Conservation (phyloP, 2,329 filamentous ascomycete species). For the Mariannaea sp. region DNA sequence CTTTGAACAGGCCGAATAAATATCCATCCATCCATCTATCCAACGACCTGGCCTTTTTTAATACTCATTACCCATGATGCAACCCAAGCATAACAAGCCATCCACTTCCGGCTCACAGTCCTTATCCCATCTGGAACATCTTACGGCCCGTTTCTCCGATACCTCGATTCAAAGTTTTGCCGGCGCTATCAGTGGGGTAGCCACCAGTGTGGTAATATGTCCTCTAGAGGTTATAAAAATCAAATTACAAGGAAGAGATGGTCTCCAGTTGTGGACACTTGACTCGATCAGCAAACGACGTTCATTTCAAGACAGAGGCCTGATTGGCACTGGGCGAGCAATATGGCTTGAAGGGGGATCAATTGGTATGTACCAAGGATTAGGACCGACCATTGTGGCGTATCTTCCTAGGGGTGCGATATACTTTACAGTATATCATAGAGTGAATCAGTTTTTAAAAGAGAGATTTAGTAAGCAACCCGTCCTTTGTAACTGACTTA, state of each 20-base stretch:
- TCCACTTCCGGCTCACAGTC: too few species aligned
- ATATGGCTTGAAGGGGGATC: not conserved
- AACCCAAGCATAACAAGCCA: too few species aligned
- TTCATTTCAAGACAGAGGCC: conserved; percentile 2
- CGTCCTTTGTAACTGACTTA: not conserved
- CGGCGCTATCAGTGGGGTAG: not conserved
- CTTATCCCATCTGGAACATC: not conserved
- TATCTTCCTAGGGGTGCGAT: not conserved
- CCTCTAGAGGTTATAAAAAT: not conserved
- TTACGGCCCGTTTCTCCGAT: not conserved
- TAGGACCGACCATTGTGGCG: not conserved
- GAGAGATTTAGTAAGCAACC: not conserved
- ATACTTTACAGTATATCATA: conserved; percentile 1
- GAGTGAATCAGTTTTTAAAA: not conserved
- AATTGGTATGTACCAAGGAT: not conserved
- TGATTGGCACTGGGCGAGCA: conserved; percentile 1
- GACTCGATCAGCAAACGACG: not conserved
- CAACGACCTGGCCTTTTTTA: too few species aligned
- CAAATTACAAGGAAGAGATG: conserved; percentile 1
- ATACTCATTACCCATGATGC: too few species aligned
- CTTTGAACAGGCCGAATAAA: too few species aligned
- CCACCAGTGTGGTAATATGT: not conserved
- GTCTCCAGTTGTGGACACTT: conserved; percentile 1
- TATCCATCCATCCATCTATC: too few species aligned
- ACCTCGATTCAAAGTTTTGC: conserved; percentile 2